Percentiles rank a stretch among this genome's conserved stretches.
phyloP scores from a whole-genome alignment of 2,329 filamentous ascomycete species.

The Sclerotinia sclerotiorum region DNA sequence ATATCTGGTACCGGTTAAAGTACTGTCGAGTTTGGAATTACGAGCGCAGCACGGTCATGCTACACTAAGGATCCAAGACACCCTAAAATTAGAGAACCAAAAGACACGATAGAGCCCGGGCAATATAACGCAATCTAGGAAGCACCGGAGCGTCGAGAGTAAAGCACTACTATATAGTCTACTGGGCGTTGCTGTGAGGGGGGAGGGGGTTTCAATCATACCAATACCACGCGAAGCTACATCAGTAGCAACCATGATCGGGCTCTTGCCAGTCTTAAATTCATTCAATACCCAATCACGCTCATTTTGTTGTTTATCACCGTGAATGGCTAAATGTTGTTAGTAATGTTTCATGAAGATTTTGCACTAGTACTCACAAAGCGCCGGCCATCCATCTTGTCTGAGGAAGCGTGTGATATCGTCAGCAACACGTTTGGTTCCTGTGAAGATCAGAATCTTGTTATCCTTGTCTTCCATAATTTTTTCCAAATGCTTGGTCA shows the following conservation, averaged over 20 bases:
- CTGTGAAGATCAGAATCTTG: conserved; percentile 94
- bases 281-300: conserved; percentile 99
- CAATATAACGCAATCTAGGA: conserved; percentile 86
- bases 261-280: conserved; percentile 99
- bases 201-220: conserved; percentile 74
- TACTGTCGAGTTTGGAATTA: conserved; percentile 72
- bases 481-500: conserved; percentile 97
- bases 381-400: conserved; percentile 95
- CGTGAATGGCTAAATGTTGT: conserved; percentile 76
- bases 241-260: conserved; percentile 99
- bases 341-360: conserved; percentile 49
- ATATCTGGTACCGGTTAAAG: conserved; percentile 67
- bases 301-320: conserved; percentile 99
- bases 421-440: conserved; percentile 92
- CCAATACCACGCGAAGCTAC: conserved; percentile 99
- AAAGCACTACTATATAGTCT: conserved; percentile 69
- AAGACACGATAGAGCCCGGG: conserved; percentile 82
- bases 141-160: conserved; percentile 88
- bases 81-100: conserved; percentile 76
- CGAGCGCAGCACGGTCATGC: conserved; percentile 68
- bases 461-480: conserved; percentile 96
- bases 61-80: conserved; percentile 83
- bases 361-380: conserved; percentile 66
- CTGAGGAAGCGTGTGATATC: conserved; percentile 97
- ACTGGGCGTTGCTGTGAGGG: conserved; percentile 56